A percentile compares a stretch with the other conserved stretches of the same genome.
Evolutionary conservation across 164 flowering plant genomes (phyloP).

Genomic region (Tinospora cordifolia): DNA sequence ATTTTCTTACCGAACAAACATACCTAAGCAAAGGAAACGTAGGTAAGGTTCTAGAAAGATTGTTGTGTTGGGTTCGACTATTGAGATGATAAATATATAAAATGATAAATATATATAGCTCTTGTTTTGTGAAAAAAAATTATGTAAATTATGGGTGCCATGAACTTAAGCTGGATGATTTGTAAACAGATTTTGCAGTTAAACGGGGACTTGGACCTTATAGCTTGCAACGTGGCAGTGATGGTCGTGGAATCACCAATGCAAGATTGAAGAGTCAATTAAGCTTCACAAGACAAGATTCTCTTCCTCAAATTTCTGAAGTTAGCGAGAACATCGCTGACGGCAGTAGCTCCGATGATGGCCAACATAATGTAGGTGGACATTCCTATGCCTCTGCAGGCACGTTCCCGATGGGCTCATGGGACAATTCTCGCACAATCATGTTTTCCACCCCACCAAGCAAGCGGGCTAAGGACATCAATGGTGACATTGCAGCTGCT

Average conservation of each 20-base stretch:
- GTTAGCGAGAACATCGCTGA: conserved; percentile 34
- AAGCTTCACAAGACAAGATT: conserved; percentile 72
- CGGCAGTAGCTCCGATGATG: conserved; percentile 29
- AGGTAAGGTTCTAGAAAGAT: too few relatives aligned
- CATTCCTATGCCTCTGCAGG: conserved; percentile 37
- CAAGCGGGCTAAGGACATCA: conserved; percentile 36
- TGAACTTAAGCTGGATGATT: background rate
- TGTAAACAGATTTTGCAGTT: conserved; percentile 38
- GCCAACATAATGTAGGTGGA: conserved; percentile 24
- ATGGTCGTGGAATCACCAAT: conserved; percentile 31
- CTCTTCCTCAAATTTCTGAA: conserved; percentile 66
- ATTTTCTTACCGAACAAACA: too few relatives aligned
- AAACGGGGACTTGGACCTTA: conserved; percentile 37
- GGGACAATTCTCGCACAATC: conserved; percentile 55
- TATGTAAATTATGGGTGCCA: background rate
- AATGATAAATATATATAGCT: too few relatives aligned
- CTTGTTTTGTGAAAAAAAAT: too few relatives aligned
- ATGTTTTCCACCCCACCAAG: conserved; percentile 40
- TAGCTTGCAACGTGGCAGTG: conserved; percentile 24
- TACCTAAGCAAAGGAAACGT: too few relatives aligned
- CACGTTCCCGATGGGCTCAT: conserved; percentile 40
- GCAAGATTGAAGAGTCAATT: conserved; percentile 53
- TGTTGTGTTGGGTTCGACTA: too few relatives aligned
- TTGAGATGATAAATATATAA: too few relatives aligned
- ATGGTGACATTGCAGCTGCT: conserved; percentile 29